Conservation (phyloP, 2,329 filamentous ascomycete genomes). For the Colletotrichum lentis region DNA sequence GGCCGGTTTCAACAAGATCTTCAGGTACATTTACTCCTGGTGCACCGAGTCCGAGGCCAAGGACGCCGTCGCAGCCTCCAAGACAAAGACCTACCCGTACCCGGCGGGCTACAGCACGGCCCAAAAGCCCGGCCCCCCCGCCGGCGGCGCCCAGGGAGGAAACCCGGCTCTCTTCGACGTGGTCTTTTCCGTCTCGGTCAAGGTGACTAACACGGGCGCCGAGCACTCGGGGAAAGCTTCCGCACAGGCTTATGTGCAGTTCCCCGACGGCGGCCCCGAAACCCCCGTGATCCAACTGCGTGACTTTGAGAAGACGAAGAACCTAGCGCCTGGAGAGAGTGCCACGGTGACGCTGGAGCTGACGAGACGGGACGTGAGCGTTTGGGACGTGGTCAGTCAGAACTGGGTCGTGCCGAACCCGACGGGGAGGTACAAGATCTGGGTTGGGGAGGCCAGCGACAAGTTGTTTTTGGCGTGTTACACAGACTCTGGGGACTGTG, state of each 20-base stretch:
- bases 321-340: conserved; percentile 62
- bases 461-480: conserved; percentile 37
- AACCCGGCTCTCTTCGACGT: conserved; percentile 71
- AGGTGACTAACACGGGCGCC: conserved; percentile 63
- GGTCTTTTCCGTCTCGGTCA: conserved; percentile 53
- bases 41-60: conserved; percentile 55
- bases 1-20: conserved; percentile 63
- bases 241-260: conserved; percentile 57
- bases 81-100: conserved; percentile 63
- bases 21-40: conserved; percentile 76
- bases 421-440: conserved; percentile 50
- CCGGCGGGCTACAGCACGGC: conserved; percentile 69
- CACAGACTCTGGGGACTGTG: conserved; percentile 33
- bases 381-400: conserved; percentile 73
- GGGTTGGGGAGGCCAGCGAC: conserved; percentile 52
- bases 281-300: conserved; percentile 75
- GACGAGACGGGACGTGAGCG: conserved; percentile 74
- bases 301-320: conserved; percentile 73
- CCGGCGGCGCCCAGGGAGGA: conserved; percentile 75
- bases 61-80: conserved; percentile 50
- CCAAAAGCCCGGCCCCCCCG: conserved; percentile 57
- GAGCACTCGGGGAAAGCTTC: conserved; percentile 55
- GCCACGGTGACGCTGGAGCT: conserved; percentile 64
- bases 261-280: conserved; percentile 56
- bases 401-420: conserved; percentile 68